These are phyloP conservation scores for Epichloe sp. DNA, from an alignment of 2,329 filamentous ascomycete genomes.

Conservation along the genomic window DNA sequence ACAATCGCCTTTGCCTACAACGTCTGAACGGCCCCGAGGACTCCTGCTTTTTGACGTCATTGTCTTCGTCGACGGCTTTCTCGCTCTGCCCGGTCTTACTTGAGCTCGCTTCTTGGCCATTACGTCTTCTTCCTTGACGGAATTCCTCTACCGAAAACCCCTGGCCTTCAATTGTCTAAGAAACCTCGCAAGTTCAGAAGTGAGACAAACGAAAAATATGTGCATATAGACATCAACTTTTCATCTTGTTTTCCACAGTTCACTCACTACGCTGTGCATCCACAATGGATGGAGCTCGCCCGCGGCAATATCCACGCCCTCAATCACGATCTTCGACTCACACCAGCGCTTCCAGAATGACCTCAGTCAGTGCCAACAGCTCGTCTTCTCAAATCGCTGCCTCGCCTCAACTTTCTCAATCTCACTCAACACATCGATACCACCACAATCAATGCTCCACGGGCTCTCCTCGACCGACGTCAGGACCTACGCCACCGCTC, in stretches of 20 bases:
- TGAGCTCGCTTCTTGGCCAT: background rate
- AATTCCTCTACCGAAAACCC: background rate
- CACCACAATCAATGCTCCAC: constrained; percentile 25
- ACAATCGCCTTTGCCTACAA: background rate
- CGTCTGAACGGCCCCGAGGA: background rate
- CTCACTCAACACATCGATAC: constrained; percentile 25
- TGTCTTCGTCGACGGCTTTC: background rate
- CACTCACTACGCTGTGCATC: background rate
- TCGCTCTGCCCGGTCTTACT: background rate
- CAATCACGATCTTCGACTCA: constrained; percentile 33
- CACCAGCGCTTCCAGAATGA: constrained; percentile 27
- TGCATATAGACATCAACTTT: background rate
- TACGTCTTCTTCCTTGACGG: background rate
- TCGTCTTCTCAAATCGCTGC: constrained; percentile 26
- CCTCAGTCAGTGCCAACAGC: constrained; percentile 28
- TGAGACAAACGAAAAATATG: background rate
- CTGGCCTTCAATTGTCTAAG: background rate
- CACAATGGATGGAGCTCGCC: constrained; percentile 19
- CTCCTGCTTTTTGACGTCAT: background rate
- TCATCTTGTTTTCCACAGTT: background rate
- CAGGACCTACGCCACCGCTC: constrained; percentile 28
- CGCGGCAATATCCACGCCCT: constrained; percentile 25
- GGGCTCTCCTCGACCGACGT: constrained; percentile 22
- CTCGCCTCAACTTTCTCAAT: constrained; percentile 21
- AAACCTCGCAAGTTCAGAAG: background rate